Evolutionary conservation across 2,329 filamentous ascomycete genomes (phyloP).

Genomic region (Trichoderma semiorbis): DNA sequence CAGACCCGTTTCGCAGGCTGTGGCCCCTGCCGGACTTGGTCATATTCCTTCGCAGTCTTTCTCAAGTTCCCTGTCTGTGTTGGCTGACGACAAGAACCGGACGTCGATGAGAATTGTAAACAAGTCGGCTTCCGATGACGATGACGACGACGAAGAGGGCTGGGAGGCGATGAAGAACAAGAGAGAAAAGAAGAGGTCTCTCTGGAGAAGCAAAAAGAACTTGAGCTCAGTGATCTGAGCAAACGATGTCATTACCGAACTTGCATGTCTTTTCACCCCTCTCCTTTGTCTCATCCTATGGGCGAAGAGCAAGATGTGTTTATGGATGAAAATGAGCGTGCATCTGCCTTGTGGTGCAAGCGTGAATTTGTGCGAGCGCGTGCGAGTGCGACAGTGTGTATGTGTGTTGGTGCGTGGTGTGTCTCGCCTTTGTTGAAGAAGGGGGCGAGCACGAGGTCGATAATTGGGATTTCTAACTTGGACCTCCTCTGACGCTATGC

Average conservation of each 20-base stretch:
- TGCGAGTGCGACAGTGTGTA: neutral
- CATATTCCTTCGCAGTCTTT: conserved; percentile 35
- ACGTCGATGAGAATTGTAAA: conserved; percentile 38
- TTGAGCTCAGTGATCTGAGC: conserved; percentile 44
- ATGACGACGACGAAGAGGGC: conserved; percentile 63
- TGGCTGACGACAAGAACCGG: conserved; percentile 32
- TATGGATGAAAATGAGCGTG: neutral
- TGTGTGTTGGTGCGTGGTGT: neutral
- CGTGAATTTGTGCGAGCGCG: conserved; percentile 1
- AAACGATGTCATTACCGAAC: neutral
- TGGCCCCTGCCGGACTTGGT: conserved; percentile 32
- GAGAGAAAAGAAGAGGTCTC: conserved; percentile 63
- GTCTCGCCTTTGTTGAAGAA: neutral
- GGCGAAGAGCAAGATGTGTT: conserved; percentile 4
- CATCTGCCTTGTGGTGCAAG: neutral
- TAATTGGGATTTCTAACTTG: conserved; percentile 8
- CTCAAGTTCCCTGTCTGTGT: conserved; percentile 31
- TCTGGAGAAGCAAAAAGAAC: conserved; percentile 61
- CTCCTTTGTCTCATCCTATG: conserved; percentile 24
- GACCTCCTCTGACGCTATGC: conserved; percentile 23
- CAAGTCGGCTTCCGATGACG: conserved; percentile 44
- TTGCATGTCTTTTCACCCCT: conserved; percentile 16
- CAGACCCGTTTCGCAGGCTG: conserved; percentile 73
- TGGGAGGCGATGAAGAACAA: conserved; percentile 70
- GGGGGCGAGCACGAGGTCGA: conserved; percentile 6